These are phyloP conservation scores for Talaromyces sp. DNA, from an alignment of 2,329 filamentous ascomycete species.

Conservation along the genomic window DNA sequence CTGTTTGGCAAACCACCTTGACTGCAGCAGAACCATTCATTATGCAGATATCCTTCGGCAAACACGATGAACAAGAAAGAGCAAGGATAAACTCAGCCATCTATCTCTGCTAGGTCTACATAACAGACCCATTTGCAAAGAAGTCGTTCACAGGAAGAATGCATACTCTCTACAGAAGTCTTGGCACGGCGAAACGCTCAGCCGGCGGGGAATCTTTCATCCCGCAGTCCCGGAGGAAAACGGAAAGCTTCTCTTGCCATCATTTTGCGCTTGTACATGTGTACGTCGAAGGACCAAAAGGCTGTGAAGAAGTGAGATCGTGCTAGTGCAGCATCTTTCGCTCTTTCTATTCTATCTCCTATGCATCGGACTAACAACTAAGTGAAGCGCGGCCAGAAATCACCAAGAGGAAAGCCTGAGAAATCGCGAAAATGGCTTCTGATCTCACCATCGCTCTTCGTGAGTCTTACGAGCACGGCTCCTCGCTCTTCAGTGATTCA, in stretches of 20 bases:
- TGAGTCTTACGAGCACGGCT: slow-evolving; percentile 17
- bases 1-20: background rate
- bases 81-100: background rate
- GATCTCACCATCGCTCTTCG: slow-evolving; percentile 16
- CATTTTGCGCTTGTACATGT: background rate
- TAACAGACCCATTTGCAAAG: background rate
- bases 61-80: background rate
- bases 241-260: background rate
- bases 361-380: background rate
- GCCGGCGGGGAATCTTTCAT: slow-evolving; percentile 5
- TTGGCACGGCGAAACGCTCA: slow-evolving; percentile 14
- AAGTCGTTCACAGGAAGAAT: background rate
- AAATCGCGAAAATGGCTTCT: slow-evolving; percentile 9
- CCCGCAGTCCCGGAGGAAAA: background rate
- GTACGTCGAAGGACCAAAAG: background rate
- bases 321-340: background rate
- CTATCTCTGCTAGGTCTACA: background rate
- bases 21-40: background rate
- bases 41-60: background rate
- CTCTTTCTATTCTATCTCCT: background rate
- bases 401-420: background rate
- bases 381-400: background rate
- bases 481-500: slow-evolving; percentile 3
- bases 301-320: no score
- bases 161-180: background rate